Percentiles rank a stretch among this genome's conserved stretches.
phyloP scores from a whole-genome alignment of 208 protist species.

The Wallacemonas rigidus region DNA sequence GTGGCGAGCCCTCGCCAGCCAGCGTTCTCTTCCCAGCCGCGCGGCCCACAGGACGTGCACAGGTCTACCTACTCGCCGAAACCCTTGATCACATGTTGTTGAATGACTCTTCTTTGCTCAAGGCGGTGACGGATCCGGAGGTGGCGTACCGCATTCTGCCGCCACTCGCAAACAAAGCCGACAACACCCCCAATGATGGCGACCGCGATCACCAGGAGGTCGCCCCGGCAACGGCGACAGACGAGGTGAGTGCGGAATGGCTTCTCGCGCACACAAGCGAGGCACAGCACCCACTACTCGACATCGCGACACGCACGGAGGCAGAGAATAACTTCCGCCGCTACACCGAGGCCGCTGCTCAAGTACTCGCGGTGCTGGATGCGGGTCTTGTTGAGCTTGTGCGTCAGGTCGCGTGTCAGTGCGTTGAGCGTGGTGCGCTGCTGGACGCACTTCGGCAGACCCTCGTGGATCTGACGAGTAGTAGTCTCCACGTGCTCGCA shows the following conservation, averaged over 20 bases:
- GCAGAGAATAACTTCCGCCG: slow-evolving; percentile 48
- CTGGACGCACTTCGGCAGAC: slow-evolving; percentile 78
- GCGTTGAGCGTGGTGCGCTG: slow-evolving; percentile 80
- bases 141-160: slow-evolving; percentile 67
- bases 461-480: slow-evolving; percentile 60
- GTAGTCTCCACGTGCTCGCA: slow-evolving; percentile 54
- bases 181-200: background rate
- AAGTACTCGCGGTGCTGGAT: slow-evolving; percentile 70
- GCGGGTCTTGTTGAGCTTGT: slow-evolving; percentile 79
- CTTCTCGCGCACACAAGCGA: slow-evolving; percentile 13
- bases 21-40: slow-evolving; percentile 60
- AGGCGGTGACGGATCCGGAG: slow-evolving; percentile 53
- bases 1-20: slow-evolving; percentile 15
- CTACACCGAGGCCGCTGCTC: slow-evolving; percentile 62
- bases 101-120: slow-evolving; percentile 46
- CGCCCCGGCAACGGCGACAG: background rate
- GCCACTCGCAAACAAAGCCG: background rate
- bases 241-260: slow-evolving; percentile 8
- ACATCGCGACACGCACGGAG: slow-evolving; percentile 30
- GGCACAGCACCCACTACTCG: slow-evolving; percentile 26
- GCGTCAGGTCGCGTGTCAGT: slow-evolving; percentile 60
- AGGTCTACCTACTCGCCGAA: slow-evolving; percentile 87
- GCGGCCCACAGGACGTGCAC: slow-evolving; percentile 61
- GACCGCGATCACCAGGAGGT: background rate
- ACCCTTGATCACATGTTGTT: slow-evolving; percentile 82